Percentiles rank a stretch among this genome's conserved stretches.
phyloP scores from a whole-genome alignment of 805 yeast genomes.

The Trichomonascus vanleenenianus region DNA sequence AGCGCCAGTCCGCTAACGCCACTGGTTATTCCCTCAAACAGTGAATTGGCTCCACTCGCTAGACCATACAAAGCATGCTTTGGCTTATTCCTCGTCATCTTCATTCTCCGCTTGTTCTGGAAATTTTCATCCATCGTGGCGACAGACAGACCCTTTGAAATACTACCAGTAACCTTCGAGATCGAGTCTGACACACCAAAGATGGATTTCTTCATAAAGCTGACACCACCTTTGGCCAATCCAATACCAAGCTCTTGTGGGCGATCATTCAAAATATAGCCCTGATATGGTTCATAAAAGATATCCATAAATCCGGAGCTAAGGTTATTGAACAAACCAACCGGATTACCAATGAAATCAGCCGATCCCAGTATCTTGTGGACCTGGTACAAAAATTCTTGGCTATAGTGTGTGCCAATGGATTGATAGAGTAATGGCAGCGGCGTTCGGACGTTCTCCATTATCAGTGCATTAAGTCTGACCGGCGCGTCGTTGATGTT shows the following conservation, averaged over 20 bases:
- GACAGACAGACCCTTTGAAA: conserved; percentile 88
- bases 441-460: conserved; percentile 88
- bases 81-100: conserved; percentile 70
- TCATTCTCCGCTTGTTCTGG: conserved; percentile 61
- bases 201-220: conserved; percentile 89
- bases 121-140: conserved; percentile 81
- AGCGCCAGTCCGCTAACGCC: conserved; percentile 87
- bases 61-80: conserved; percentile 80
- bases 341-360: conserved; percentile 94
- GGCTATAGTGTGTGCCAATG: conserved; percentile 79
- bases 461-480: conserved; percentile 71
- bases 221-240: conserved; percentile 89
- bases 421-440: conserved; percentile 62
- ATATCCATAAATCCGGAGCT: conserved; percentile 95
- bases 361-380: conserved; percentile 94
- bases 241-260: conserved; percentile 96
- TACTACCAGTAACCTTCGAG: conserved; percentile 85
- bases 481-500: conserved; percentile 97
- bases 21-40: conserved; percentile 77
- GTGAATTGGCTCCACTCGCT: conserved; percentile 79
- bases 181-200: conserved; percentile 92
- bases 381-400: conserved; percentile 83
- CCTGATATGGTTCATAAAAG: conserved; percentile 95
- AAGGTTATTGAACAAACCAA: conserved; percentile 86
- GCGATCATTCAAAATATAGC: conserved; percentile 85